A percentile compares a stretch with the other conserved stretches of the same genome.
These are phyloP conservation scores for Podila clonocystis DNA, from an alignment of 192 early-diverging fungal genomes.

Conservation along the genomic window DNA sequence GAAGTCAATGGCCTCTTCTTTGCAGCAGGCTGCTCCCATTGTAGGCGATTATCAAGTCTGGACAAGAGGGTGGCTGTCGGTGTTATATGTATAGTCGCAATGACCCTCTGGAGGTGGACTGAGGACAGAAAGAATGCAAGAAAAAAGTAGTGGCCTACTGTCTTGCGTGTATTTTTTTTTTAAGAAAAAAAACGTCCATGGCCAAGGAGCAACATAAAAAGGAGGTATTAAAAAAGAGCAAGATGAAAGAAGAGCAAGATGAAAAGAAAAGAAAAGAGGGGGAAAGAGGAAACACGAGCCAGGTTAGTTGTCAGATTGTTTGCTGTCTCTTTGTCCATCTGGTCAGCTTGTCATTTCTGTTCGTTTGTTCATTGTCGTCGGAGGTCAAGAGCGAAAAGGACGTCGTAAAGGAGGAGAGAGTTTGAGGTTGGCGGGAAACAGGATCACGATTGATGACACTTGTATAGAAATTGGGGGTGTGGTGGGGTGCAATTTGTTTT, in stretches of 20 bases:
- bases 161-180: not conserved
- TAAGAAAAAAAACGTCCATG: not conserved
- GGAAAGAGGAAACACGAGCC: not conserved
- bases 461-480: too few species aligned
- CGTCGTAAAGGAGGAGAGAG: too few species aligned
- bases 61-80: not conserved
- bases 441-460: too few species aligned
- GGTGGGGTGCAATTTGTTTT: too few species aligned
- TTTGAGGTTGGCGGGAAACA: too few species aligned
- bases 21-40: conserved; percentile 63
- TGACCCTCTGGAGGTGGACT: not conserved
- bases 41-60: not conserved
- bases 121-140: not conserved
- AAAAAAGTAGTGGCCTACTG: not conserved
- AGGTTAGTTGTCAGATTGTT: not conserved
- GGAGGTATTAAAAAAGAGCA: not conserved
- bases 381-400: too few species aligned
- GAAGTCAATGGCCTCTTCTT: conserved; percentile 76
- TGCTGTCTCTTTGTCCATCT: not conserved
- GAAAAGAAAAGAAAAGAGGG: not conserved
- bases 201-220: not conserved
- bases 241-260: too few species aligned
- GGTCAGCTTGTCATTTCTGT: too few species aligned
- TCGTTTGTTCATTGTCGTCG: too few species aligned
- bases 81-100: not conserved